phyloP scores from a whole-genome alignment of 768 basidiomycete genomes.

The Tulasnella sp. region DNA sequence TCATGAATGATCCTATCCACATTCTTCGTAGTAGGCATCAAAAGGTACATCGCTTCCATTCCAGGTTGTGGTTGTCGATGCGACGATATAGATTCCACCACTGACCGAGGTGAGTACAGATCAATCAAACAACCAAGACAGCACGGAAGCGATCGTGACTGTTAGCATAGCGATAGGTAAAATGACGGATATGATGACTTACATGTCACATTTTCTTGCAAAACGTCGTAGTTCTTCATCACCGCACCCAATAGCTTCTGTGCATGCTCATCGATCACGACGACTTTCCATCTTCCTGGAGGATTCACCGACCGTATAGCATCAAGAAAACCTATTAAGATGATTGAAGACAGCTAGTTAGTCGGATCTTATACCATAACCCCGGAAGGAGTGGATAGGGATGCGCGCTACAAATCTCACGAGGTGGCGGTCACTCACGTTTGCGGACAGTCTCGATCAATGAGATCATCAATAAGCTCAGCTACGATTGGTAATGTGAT shows the following conservation, averaged over 20 bases:
- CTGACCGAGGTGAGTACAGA: slow-evolving; percentile 30
- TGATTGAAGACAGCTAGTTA: slow-evolving; percentile 2
- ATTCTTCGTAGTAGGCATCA: slow-evolving; percentile 92
- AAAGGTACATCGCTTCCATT: slow-evolving; percentile 84
- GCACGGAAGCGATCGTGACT: neutral
- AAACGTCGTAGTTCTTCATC: slow-evolving; percentile 83
- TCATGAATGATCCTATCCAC: slow-evolving; percentile 83
- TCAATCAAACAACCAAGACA: neutral
- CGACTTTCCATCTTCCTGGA: slow-evolving; percentile 86
- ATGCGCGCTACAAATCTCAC: too few relatives aligned
- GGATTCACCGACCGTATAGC: slow-evolving; percentile 79
- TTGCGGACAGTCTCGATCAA: slow-evolving; percentile 18
- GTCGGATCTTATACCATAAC: neutral
- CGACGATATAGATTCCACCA: slow-evolving; percentile 81
- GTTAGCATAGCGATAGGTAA: neutral
- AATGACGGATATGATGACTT: slow-evolving; percentile 28
- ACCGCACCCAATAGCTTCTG: slow-evolving; percentile 72
- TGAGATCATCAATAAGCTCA: slow-evolving; percentile 10
- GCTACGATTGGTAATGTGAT: too few relatives aligned
- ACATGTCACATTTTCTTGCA: slow-evolving; percentile 95
- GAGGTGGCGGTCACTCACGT: slow-evolving; percentile 13
- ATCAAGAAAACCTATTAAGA: slow-evolving; percentile 61
- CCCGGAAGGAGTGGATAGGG: neutral
- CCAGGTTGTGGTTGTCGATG: slow-evolving; percentile 69
- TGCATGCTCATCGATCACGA: slow-evolving; percentile 90